Base-by-base conservation (phyloP, 352 stramenopile genomes). In the Pythium insidiosum region DNA sequence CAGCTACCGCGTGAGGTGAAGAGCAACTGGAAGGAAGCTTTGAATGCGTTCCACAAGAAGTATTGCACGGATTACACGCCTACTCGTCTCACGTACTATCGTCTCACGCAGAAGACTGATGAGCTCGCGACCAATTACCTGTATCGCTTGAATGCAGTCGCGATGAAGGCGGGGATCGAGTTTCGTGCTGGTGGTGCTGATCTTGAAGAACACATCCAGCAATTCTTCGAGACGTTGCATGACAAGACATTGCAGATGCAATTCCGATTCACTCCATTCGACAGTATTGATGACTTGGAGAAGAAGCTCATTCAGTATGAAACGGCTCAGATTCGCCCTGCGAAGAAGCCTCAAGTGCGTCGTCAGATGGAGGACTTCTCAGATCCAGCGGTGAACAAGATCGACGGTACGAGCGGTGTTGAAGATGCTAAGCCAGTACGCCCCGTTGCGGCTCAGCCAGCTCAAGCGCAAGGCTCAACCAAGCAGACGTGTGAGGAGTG, bases 191-290 rank as follows among this genome's bases (percentile, higher is more conserved):
- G 51, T n/a, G 10, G 11, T 11, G 28, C 43, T 13, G n/a, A 43
- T 19, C 34, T 59, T 1, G 24, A 49, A 7, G 51, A 59, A 41
- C 43, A 53, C 21, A 33, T 59, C 18, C 30, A 51, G 9, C 43
- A 53, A 38, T 53, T 45, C 43, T 53, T 59, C 22, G 44, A 49
- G 7, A 53, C 51, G 3, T 38, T 59, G 1, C 43, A 53, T 20
- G 51, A 59, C 34, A 59, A 53, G 39, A n/a, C 22, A 0, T 4
- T 60, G 13, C 44, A 53, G 24, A 20, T 22, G 4, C 51, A 54
- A 22, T 54, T 60, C 44, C 19, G 45, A 6, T 50, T 47, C 26
- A 23, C 13, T 2, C 13, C 6, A n/a, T 60, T 36, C 35, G n/a
- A 42, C 18, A 38, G 43, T 0, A 60, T 54, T 19, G 51, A 50